These are phyloP conservation scores for Hyphodiscus sp. DNA, from an alignment of 2,329 filamentous ascomycete species.

Conservation along the genomic window DNA sequence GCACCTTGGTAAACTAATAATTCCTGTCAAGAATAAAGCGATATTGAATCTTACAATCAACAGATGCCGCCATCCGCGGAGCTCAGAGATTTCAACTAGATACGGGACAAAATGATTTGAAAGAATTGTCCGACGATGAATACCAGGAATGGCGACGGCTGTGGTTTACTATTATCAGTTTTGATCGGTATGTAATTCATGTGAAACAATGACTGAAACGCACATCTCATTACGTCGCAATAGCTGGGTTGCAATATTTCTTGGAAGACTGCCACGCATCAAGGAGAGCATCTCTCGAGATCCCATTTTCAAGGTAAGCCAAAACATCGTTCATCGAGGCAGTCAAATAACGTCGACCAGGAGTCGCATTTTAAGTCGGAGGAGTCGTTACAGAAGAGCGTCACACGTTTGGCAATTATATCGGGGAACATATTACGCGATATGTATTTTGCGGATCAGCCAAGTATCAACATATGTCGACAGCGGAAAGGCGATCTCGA, in stretches of 20 bases:
- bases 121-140: slow-evolving; percentile 13
- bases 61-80: slow-evolving; percentile 12
- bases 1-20: slow-evolving; percentile 12
- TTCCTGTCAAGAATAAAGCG: neutral
- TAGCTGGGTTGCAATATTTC: slow-evolving; percentile 12
- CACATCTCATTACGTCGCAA: slow-evolving; percentile 2
- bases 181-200: slow-evolving; percentile 11
- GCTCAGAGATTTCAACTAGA: slow-evolving; percentile 12
- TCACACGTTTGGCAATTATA: slow-evolving; percentile 10
- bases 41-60: slow-evolving; percentile 6
- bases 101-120: slow-evolving; percentile 7
- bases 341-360: slow-evolving; percentile 6
- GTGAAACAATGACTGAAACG: slow-evolving; percentile 1
- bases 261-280: slow-evolving; percentile 10
- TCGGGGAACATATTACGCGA: slow-evolving; percentile 11
- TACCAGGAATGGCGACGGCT: slow-evolving; percentile 12
- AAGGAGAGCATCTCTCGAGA: slow-evolving; percentile 12
- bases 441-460: slow-evolving; percentile 11
- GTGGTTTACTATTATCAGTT: slow-evolving; percentile 11
- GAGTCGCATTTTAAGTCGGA: slow-evolving; percentile 5
- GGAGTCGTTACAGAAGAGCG: slow-evolving; percentile 3
- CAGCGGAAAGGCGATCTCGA: slow-evolving; percentile 9
- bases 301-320: slow-evolving; percentile 10
- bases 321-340: neutral
- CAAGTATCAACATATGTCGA: slow-evolving; percentile 7